phyloP scores from a whole-genome alignment of 805 yeast species.

The Barnettozyma botsteinii region DNA sequence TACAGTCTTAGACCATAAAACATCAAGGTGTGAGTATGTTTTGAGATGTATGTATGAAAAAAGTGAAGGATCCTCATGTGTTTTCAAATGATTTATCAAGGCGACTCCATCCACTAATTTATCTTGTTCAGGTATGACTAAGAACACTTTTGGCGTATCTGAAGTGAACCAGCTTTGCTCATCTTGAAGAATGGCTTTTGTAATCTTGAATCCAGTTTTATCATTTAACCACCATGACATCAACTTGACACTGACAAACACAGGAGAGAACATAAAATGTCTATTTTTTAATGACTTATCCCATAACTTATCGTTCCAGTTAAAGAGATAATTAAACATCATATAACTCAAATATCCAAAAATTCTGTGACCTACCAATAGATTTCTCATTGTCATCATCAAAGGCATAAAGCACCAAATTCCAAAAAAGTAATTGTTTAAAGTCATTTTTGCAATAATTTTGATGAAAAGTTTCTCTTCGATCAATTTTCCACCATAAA shows the following conservation, averaged over 20 bases:
- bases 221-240: slow-evolving; percentile 90
- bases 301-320: slow-evolving; percentile 82
- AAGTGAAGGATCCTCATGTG: slow-evolving; percentile 41
- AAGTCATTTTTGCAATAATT: slow-evolving; percentile 51
- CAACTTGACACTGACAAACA: slow-evolving; percentile 67
- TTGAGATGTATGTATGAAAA: slow-evolving; percentile 37
- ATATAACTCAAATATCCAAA: slow-evolving; percentile 66
- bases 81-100: slow-evolving; percentile 57
- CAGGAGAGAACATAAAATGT: slow-evolving; percentile 83
- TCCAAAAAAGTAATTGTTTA: slow-evolving; percentile 58
- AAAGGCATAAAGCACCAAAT: slow-evolving; percentile 70
- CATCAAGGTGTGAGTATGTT: slow-evolving; percentile 82
- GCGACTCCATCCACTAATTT: slow-evolving; percentile 70
- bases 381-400: slow-evolving; percentile 53
- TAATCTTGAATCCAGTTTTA: slow-evolving; percentile 36
- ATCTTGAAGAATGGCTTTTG: slow-evolving; percentile 44
- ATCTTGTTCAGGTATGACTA: slow-evolving; percentile 72
- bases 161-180: slow-evolving; percentile 48
- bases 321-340: slow-evolving; percentile 82
- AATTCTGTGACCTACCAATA: slow-evolving; percentile 42
- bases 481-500: slow-evolving; percentile 76
- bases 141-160: slow-evolving; percentile 51
- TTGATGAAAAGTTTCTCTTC: slow-evolving; percentile 55
- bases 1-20: slow-evolving; percentile 84
- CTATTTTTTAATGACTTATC: slow-evolving; percentile 59